Evolutionary conservation across 2,329 filamentous ascomycete species (phyloP), one percentile per base, ranked within the genome.

Genomic region (Pseudocercospora pini-densiflorae): DNA sequence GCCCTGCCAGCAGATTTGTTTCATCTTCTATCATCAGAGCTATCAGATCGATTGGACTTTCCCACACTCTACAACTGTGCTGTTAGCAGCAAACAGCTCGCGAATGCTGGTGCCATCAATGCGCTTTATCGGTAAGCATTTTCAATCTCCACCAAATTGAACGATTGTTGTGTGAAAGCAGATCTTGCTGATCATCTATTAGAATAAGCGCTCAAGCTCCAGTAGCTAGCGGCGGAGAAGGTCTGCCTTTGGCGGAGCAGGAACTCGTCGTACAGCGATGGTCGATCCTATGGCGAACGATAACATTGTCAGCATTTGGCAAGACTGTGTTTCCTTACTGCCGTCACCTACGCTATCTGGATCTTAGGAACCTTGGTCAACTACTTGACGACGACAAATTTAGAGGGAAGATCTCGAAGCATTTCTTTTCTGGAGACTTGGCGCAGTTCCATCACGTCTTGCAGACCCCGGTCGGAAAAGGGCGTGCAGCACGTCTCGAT

Each of bases 241-340:
- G 76, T n/a, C 71, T 79, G 24, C 72, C 78, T 16, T 69, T 79
- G 16, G 76, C 79, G 0, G 80, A 83, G 59, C 81, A 83, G 69
- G 79, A 84, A 36, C 71, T 81, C 29, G 78, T 80, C n/a, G 80
- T 84, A 21, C 82, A 82, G 62, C 86, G 86, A 77, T 89, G 87
- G 85, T 86, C 87, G 1, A 82, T 86, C 6, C 77, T 91, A 58
- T 93, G 90, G 90, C 85, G 86, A 59, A 89, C 89, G 1, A 86
- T 92, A 70, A 86, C 91, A 64, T 80, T 88, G 7, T 92, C 90
- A 8, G 88, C 88, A 64, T 78, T 89, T 51, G 86, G 84, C 24
- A 79, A 81, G 69, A 91, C 90, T 0, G 79, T 87, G 19, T 90
- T 88, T 68, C 89, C 90, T 0, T 93, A 93, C 75, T 90, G 87